Conservation (phyloP, 495 filamentous ascomycete species). For the Neurospora intermedia region DNA sequence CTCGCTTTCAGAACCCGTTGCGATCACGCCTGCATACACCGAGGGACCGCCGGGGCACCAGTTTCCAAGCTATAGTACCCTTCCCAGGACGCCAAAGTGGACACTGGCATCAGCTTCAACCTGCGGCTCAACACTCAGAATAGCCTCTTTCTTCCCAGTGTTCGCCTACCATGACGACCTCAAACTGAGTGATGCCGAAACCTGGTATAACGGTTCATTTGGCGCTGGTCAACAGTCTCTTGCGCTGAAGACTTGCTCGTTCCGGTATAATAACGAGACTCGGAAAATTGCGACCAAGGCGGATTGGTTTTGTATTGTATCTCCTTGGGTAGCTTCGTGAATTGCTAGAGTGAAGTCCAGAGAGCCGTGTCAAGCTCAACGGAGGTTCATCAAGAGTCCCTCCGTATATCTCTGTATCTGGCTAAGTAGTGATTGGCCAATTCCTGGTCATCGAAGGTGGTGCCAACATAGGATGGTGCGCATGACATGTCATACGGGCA, state of each 20-base stretch:
- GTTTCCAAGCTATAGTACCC: slow-evolving; percentile 2
- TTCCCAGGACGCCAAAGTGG: slow-evolving; percentile 12
- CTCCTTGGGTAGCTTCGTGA: background rate
- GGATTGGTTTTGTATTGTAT: slow-evolving; percentile 18
- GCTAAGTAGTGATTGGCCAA: background rate
- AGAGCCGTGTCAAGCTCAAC: background rate
- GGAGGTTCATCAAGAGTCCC: background rate
- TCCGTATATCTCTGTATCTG: background rate
- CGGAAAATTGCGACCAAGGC: slow-evolving; percentile 8
- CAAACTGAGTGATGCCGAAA: background rate
- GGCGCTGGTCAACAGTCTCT: slow-evolving; percentile 8
- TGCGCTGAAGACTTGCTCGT: slow-evolving; percentile 11
- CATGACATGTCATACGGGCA: background rate
- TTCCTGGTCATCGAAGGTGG: background rate
- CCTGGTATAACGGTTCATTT: slow-evolving; percentile 16
- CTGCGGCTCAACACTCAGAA: slow-evolving; percentile 14
- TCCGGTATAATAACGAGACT: slow-evolving; percentile 7
- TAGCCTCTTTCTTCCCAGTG: slow-evolving; percentile 8
- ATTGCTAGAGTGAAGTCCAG: background rate
- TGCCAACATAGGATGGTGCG: background rate
- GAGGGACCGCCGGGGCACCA: slow-evolving; percentile 11
- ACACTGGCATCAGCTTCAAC: slow-evolving; percentile 16
- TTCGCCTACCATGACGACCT: slow-evolving; percentile 6
- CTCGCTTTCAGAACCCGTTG: slow-evolving; percentile 9
- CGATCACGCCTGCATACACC: slow-evolving; percentile 13